phyloP scores from a whole-genome alignment of 805 yeast species.

The Teunomyces cretensis region DNA sequence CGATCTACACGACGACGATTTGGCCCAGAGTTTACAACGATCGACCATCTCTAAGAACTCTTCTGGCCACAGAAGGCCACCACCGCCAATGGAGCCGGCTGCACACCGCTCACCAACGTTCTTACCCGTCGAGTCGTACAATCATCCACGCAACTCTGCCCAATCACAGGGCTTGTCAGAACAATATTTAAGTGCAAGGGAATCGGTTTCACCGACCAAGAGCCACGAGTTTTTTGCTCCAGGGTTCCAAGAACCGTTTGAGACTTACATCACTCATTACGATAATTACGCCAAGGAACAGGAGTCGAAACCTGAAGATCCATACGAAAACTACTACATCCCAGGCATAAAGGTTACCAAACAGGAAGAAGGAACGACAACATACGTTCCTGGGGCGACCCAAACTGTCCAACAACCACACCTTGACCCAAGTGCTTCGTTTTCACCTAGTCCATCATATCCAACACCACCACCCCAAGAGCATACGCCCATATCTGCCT shows the following conservation, averaged over 20 bases:
- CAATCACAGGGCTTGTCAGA: too few relatives aligned
- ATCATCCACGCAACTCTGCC: too few relatives aligned
- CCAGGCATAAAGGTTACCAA: neutral
- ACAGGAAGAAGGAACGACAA: too few relatives aligned
- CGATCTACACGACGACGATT: slow-evolving; percentile 7
- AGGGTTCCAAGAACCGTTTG: slow-evolving; percentile 26
- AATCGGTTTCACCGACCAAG: neutral
- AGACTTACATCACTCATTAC: slow-evolving; percentile 20
- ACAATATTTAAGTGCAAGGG: neutral
- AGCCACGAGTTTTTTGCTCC: slow-evolving; percentile 2
- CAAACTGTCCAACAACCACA: too few relatives aligned
- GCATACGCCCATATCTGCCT: neutral
- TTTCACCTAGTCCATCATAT: too few relatives aligned
- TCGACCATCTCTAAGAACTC: neutral
- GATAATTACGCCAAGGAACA: slow-evolving; percentile 13
- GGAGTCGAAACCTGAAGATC: slow-evolving; percentile 17
- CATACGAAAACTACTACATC: slow-evolving; percentile 24
- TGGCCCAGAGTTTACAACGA: neutral
- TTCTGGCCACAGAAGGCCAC: slow-evolving; percentile 4
- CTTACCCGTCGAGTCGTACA: too few relatives aligned
- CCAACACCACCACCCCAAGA: neutral
- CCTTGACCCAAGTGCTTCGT: too few relatives aligned
- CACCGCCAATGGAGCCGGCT: slow-evolving; percentile 5
- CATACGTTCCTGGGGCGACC: too few relatives aligned
- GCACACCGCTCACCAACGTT: neutral